Percentiles rank a stretch among this genome's conserved stretches.
Conservation (phyloP, 352 stramenopile species). For the Pythium phragmitis region DNA sequence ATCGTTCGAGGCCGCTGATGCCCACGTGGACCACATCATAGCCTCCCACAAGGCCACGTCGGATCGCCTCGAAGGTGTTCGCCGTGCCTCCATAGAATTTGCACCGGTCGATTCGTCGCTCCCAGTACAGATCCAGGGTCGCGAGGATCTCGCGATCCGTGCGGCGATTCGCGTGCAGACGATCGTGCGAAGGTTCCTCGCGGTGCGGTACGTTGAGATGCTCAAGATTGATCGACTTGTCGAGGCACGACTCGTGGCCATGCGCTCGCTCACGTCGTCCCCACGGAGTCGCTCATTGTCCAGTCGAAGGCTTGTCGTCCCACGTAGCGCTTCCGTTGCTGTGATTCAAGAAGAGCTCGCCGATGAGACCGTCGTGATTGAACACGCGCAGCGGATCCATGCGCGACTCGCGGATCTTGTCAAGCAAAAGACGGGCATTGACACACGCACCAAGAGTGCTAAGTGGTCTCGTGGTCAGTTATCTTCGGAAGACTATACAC, state of each 20-base stretch:
- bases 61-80: constrained; percentile 32
- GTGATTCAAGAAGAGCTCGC: constrained; percentile 2
- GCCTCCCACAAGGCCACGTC: constrained; percentile 37
- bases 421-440: constrained; percentile 18
- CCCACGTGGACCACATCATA: constrained; percentile 36
- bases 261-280: constrained; percentile 8
- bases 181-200: constrained; percentile 44
- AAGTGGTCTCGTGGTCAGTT: constrained; percentile 26
- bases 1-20: constrained; percentile 25
- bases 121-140: not conserved
- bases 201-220: constrained; percentile 34
- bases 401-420: constrained; percentile 16
- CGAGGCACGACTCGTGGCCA: constrained; percentile 40
- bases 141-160: not conserved
- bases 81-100: constrained; percentile 34
- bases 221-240: constrained; percentile 57
- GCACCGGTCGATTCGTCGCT: constrained; percentile 1
- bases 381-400: constrained; percentile 20
- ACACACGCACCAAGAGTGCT: constrained; percentile 20
- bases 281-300: constrained; percentile 1
- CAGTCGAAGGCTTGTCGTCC: not conserved
- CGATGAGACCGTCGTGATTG: constrained; percentile 10
- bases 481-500: constrained; percentile 31
- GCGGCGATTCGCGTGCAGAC: constrained; percentile 44
- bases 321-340: constrained; percentile 16